phyloP scores from a whole-genome alignment of 371 early-diverging fungal genomes.

The Saksenaea oblongispora region DNA sequence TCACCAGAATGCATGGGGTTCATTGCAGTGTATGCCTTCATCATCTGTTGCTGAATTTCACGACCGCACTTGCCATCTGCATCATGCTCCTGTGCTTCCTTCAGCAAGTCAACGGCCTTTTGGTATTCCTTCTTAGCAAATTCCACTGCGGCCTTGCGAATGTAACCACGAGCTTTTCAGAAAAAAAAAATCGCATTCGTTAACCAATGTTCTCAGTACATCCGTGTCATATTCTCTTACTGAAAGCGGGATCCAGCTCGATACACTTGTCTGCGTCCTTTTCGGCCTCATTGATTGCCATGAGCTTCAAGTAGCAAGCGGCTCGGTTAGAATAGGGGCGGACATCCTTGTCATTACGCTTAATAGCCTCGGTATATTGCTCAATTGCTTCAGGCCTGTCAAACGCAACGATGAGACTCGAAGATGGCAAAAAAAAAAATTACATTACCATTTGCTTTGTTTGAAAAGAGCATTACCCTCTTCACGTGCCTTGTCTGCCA shows the following conservation, averaged over 20 bases:
- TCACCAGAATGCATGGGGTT: conserved; percentile 53
- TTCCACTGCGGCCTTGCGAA: conserved; percentile 95
- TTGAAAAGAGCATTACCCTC: conserved; percentile 94
- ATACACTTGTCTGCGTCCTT: conserved; percentile 95
- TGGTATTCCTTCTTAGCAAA: conserved; percentile 87
- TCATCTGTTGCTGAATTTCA: conserved; percentile 83
- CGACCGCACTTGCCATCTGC: conserved; percentile 77
- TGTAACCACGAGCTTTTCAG: conserved; percentile 86
- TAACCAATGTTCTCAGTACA: neutral
- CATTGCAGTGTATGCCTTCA: conserved; percentile 80
- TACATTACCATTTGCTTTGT: conserved; percentile 66
- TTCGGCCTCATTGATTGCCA: conserved; percentile 92
- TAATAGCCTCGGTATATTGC: conserved; percentile 96
- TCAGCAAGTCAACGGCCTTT: conserved; percentile 83
- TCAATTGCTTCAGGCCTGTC: conserved; percentile 83
- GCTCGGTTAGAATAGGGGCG: conserved; percentile 96
- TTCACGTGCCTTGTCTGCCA: conserved; percentile 92
- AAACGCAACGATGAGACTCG: neutral
- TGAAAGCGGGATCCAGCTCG: conserved; percentile 83
- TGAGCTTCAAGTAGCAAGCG: conserved; percentile 93
- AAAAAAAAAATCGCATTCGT: neutral
- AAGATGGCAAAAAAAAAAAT: neutral
- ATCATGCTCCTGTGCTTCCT: conserved; percentile 78
- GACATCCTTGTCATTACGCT: conserved; percentile 90
- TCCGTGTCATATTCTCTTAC: conserved; percentile 36